Conservation (phyloP, 305 asterid genomes). For the Ilex paraguariensis region DNA sequence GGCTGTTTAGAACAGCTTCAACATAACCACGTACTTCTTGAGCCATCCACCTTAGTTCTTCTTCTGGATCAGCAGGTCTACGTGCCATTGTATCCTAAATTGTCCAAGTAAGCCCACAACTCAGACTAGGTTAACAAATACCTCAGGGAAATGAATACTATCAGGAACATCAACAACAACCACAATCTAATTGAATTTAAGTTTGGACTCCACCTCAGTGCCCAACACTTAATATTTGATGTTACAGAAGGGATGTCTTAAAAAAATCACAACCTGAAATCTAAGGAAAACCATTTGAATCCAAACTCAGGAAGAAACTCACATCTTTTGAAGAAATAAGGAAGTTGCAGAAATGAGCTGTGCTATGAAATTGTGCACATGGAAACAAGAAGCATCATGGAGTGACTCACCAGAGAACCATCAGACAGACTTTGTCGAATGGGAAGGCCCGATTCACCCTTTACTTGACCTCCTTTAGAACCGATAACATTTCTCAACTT, state of each 20-base stretch:
- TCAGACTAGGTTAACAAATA: too few relatives aligned
- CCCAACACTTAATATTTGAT: too few relatives aligned
- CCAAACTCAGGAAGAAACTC: neutral
- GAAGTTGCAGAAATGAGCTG: neutral
- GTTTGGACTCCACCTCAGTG: too few relatives aligned
- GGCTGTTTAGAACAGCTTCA: slow-evolving; percentile 99
- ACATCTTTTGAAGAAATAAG: neutral
- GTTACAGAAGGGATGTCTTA: too few relatives aligned
- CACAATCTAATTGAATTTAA: too few relatives aligned
- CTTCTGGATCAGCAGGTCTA: slow-evolving; percentile 97
- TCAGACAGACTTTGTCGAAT: slow-evolving; percentile 90
- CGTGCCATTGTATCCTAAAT: slow-evolving; percentile 98
- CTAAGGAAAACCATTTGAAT: neutral
- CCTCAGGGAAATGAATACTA: too few relatives aligned
- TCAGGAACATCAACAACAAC: too few relatives aligned
- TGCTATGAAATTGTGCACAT: neutral
- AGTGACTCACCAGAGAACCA: slow-evolving; percentile 81
- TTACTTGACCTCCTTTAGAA: slow-evolving; percentile 94
- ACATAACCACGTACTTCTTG: slow-evolving; percentile 99
- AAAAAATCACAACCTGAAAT: neutral
- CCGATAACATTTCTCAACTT: slow-evolving; percentile 73
- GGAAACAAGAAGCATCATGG: neutral
- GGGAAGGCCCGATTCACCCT: slow-evolving; percentile 62
- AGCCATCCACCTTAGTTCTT: slow-evolving; percentile 99
- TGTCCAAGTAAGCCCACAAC: slow-evolving; percentile 7